Percentiles rank a stretch among this genome's conserved stretches.
Conservation (phyloP, 2,329 filamentous ascomycete genomes). For the Xylariales sp. region DNA sequence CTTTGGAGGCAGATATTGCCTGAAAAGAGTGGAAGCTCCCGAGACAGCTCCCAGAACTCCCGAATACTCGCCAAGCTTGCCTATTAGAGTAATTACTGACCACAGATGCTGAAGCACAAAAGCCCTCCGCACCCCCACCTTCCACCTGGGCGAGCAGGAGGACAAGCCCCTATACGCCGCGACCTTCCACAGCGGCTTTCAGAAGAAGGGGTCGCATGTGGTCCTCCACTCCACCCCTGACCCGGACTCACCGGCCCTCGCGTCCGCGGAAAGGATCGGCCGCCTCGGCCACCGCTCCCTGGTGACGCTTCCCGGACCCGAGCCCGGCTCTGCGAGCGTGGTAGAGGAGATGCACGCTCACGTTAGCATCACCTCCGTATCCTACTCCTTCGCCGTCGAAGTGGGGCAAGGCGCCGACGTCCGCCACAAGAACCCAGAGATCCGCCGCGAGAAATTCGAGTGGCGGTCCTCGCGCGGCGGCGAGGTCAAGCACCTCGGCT, state of each 20-base stretch:
- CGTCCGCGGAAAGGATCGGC: constrained; percentile 17
- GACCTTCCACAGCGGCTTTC: constrained; percentile 19
- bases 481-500: constrained; percentile 27
- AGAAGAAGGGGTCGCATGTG: constrained; percentile 22
- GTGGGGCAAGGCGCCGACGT: constrained; percentile 18
- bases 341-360: constrained; percentile 6
- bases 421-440: too few species aligned
- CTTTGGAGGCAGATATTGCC: too few species aligned
- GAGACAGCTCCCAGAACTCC: too few species aligned
- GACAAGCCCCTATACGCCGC: constrained; percentile 28
- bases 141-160: constrained; percentile 27
- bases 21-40: too few species aligned
- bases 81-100: too few species aligned
- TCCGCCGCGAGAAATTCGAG: constrained; percentile 33
- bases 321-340: neutral
- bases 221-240: constrained; percentile 30
- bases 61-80: too few species aligned
- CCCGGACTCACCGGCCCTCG: constrained; percentile 24
- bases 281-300: constrained; percentile 7
- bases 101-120: too few species aligned
- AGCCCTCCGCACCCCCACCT: constrained; percentile 12
- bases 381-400: constrained; percentile 31
- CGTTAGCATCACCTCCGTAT: constrained; percentile 8
- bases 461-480: constrained; percentile 35
- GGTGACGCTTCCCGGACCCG: constrained; percentile 18